Percentiles rank a stretch among this genome's conserved stretches.
Conservation (phyloP, 1,284 basidiomycete genomes). For the Somion occarium region DNA sequence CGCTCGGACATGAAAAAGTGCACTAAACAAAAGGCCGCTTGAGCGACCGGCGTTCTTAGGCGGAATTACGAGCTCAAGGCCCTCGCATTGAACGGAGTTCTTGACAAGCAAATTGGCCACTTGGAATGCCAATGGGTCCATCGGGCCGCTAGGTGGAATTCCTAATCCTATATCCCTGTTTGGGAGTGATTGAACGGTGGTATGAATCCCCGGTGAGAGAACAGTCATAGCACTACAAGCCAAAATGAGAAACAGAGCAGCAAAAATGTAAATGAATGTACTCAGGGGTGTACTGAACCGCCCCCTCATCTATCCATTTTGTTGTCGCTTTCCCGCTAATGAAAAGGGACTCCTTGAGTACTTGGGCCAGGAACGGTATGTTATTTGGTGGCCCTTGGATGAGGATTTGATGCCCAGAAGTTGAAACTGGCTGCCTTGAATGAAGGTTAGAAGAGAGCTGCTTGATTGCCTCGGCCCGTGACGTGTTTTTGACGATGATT, state of each 20-base stretch:
- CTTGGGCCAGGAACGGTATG: not conserved
- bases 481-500: constrained; percentile 41
- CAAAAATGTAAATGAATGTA: too few relatives aligned
- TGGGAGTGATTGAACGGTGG: constrained; percentile 63
- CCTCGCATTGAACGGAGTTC: constrained; percentile 51
- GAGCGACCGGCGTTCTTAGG: not conserved
- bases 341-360: not conserved
- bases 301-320: not conserved
- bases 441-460: constrained; percentile 23
- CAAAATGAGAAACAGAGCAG: constrained; percentile 11
- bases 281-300: not conserved
- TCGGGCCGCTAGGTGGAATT: constrained; percentile 64
- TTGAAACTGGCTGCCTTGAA: not conserved
- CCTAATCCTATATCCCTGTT: constrained; percentile 54
- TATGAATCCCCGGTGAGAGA: constrained; percentile 51
- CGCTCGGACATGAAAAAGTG: constrained; percentile 41
- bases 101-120: constrained; percentile 60
- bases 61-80: constrained; percentile 42
- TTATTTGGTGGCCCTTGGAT: not conserved
- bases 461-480: constrained; percentile 37
- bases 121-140: constrained; percentile 58
- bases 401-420: not conserved
- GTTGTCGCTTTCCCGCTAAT: not conserved
- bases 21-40: not conserved
- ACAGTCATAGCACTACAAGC: constrained; percentile 37